Conservation (phyloP, 495 filamentous ascomycete species). For the Penicillium canariense region DNA sequence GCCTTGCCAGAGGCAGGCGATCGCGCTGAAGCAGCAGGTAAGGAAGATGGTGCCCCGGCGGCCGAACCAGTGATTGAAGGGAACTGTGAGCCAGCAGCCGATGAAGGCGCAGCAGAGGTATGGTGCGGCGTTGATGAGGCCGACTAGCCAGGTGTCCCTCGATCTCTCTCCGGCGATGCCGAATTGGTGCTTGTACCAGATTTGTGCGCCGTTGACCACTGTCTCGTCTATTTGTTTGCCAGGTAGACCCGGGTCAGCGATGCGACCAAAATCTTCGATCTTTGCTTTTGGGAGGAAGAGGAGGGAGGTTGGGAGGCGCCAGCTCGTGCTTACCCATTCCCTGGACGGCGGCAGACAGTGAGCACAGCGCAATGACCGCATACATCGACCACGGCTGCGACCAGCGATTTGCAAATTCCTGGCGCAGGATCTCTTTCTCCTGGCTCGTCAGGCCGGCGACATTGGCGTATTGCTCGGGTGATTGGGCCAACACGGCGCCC, state of each 20-base stretch:
- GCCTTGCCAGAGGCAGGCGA: slow-evolving; percentile 75
- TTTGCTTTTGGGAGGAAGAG: no score
- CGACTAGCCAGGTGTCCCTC: slow-evolving; percentile 59
- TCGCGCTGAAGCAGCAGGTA: slow-evolving; percentile 61
- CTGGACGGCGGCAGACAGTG: slow-evolving; percentile 63
- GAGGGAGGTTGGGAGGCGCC: no score
- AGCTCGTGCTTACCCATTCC: slow-evolving; percentile 58
- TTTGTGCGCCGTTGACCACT: slow-evolving; percentile 75
- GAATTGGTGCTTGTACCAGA: slow-evolving; percentile 68
- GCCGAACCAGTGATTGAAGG: slow-evolving; percentile 75
- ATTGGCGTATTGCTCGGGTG: slow-evolving; percentile 51
- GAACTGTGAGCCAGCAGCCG: slow-evolving; percentile 81
- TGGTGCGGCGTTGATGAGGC: slow-evolving; percentile 59
- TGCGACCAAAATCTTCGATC: no score
- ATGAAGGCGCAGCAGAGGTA: slow-evolving; percentile 76
- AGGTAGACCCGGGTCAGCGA: no score
- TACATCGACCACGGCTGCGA: slow-evolving; percentile 69
- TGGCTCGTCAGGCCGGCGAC: slow-evolving; percentile 53
- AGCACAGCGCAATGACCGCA: slow-evolving; percentile 63
- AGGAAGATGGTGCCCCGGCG: slow-evolving; percentile 83
- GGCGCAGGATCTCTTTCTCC: slow-evolving; percentile 57
- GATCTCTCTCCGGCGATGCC: slow-evolving; percentile 53
- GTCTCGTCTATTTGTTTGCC: slow-evolving; percentile 65
- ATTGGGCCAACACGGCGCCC: slow-evolving; percentile 69
- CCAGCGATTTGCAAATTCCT: slow-evolving; percentile 69